These are phyloP conservation scores for Venturia carpophila DNA, from an alignment of 2,329 filamentous ascomycete genomes.

Conservation along the genomic window DNA sequence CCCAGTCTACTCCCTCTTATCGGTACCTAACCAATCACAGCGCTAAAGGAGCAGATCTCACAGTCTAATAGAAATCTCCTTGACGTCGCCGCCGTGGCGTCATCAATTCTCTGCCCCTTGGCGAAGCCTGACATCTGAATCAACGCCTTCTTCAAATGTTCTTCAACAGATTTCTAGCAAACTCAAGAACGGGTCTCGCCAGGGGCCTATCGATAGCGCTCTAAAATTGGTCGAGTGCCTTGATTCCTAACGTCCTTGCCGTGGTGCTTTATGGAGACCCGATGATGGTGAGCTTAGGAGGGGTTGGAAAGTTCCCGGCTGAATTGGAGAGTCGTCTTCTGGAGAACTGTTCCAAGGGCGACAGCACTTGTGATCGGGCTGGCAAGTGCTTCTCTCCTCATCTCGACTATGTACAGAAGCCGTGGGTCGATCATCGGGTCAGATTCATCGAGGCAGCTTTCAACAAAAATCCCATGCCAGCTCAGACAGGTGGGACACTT, in stretches of 20 bases:
- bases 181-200: too few relatives aligned
- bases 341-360: conserved; percentile 16
- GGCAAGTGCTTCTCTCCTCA: conserved; percentile 18
- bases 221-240: too few relatives aligned
- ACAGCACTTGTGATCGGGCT: conserved; percentile 12
- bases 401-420: conserved; percentile 15
- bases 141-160: too few relatives aligned
- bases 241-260: conserved; percentile 15
- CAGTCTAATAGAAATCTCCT: too few relatives aligned
- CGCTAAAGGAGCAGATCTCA: too few relatives aligned
- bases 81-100: too few relatives aligned
- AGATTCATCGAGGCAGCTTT: conserved; percentile 17
- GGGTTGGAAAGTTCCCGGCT: conserved; percentile 9
- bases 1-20: too few relatives aligned
- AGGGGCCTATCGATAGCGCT: too few relatives aligned
- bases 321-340: conserved; percentile 7
- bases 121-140: too few relatives aligned
- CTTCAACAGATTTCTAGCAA: too few relatives aligned
- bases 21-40: too few relatives aligned
- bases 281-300: conserved; percentile 6
- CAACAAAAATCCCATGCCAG: conserved; percentile 16
- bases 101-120: too few relatives aligned
- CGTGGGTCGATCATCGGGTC: conserved; percentile 13
- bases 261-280: conserved; percentile 17
- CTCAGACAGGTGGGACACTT: conserved; percentile 10